Conservation (phyloP, 2,329 filamentous ascomycete genomes). For the Penicillium rolfsii region DNA sequence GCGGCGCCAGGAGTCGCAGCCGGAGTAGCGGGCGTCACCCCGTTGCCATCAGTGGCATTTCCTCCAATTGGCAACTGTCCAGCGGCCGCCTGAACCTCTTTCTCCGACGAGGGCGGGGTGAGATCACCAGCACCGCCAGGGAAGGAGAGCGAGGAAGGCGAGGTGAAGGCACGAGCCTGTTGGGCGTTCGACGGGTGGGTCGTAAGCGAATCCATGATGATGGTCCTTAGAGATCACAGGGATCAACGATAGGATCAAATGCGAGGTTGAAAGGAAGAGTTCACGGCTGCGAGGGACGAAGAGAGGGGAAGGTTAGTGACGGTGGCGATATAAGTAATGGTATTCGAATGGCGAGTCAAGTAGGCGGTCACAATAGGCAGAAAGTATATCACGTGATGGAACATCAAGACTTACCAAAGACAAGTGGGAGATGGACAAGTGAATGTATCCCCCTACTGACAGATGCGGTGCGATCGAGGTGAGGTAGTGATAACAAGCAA, state of each 20-base stretch:
- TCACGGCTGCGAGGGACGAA: not conserved
- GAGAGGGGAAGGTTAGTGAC: not conserved
- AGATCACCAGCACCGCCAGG: conserved; percentile 81
- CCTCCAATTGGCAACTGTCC: conserved; percentile 59
- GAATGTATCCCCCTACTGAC: conserved; percentile 81
- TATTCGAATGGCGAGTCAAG: conserved; percentile 18
- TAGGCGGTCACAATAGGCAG: conserved; percentile 20
- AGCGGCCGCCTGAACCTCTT: conserved; percentile 59
- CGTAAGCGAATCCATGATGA: conserved; percentile 58
- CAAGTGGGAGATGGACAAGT: conserved; percentile 89
- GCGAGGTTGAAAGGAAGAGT: not conserved
- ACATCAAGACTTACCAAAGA: conserved; percentile 54
- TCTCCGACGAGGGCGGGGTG: conserved; percentile 76
- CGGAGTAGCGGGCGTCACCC: conserved; percentile 86
- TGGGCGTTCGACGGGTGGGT: conserved; percentile 89
- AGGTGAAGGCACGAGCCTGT: conserved; percentile 95
- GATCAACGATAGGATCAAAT: not conserved
- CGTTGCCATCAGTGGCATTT: conserved; percentile 68
- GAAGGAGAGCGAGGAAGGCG: conserved; percentile 88
- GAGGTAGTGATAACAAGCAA: conserved; percentile 18
- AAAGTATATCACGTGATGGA: not conserved
- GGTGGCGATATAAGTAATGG: not conserved
- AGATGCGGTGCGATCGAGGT: conserved; percentile 18
- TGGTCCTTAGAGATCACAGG: not conserved
- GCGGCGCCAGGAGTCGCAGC: conserved; percentile 66